Evolutionary conservation across 345 rosid species (phyloP).

Genomic region (rapeseed (Brassica napus)): DNA sequence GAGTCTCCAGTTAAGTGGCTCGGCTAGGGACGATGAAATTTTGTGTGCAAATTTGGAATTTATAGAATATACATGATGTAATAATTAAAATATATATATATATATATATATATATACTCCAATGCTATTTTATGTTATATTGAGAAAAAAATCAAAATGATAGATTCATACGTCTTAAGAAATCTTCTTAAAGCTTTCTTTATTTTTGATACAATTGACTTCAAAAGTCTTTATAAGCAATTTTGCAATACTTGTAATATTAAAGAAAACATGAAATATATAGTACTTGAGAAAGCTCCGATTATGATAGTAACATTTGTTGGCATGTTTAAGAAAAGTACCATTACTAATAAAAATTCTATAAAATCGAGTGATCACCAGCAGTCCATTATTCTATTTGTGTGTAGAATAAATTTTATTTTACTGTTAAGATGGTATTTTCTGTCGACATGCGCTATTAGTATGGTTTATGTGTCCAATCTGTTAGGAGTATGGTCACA

Average conservation of each 20-base stretch:
- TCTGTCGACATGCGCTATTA: background rate
- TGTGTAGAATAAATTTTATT: background rate
- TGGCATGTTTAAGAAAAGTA: background rate
- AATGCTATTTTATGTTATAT: background rate
- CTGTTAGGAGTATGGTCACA: background rate
- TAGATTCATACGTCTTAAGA: background rate
- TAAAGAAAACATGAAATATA: too few relatives aligned
- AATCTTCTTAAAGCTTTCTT: background rate
- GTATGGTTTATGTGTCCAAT: slow-evolving; percentile 4
- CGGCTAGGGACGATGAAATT: background rate
- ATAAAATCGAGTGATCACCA: background rate
- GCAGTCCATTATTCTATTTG: background rate
- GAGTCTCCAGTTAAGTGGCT: slow-evolving; percentile 26
- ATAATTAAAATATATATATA: background rate
- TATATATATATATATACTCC: background rate
- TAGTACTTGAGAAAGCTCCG: background rate
- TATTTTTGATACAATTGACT: background rate
- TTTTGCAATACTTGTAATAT: too few relatives aligned
- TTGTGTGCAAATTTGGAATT: background rate
- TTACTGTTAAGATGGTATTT: background rate
- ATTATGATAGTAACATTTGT: too few relatives aligned
- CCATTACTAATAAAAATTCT: background rate
- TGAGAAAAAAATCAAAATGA: background rate
- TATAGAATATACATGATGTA: background rate
- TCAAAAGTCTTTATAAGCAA: too few relatives aligned